phyloP scores from a whole-genome alignment of 331 rosid genomes.

The Erythrophleum ivorense region DNA sequence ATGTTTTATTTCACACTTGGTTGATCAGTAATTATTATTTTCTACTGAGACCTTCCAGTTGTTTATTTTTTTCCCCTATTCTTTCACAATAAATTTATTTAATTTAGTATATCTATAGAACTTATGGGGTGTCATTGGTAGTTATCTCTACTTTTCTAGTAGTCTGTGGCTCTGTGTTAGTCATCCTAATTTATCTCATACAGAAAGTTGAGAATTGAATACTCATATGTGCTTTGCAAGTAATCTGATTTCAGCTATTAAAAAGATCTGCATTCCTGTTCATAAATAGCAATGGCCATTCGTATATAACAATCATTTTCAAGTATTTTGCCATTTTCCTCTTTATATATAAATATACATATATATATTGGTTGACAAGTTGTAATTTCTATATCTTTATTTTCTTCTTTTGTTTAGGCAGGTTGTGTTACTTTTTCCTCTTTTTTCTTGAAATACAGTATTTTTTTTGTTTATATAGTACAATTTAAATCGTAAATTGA shows the following conservation, averaged over 20 bases:
- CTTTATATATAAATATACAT: background rate
- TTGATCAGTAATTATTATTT: background rate
- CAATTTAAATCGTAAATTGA: no score
- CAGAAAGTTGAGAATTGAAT: background rate
- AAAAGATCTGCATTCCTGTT: background rate
- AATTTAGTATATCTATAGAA: background rate
- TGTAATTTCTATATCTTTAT: no score
- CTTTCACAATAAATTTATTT: background rate
- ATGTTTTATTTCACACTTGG: conserved; percentile 20
- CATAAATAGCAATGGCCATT: background rate
- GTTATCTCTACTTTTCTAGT: background rate
- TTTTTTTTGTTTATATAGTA: no score
- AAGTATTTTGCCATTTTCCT: conserved; percentile 2
- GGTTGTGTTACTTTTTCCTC: no score
- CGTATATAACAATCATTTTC: background rate
- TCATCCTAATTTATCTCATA: background rate
- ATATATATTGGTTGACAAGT: no score
- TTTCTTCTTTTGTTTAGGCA: no score
- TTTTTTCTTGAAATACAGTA: no score
- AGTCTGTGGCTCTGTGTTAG: background rate
- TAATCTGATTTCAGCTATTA: background rate
- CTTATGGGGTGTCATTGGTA: background rate
- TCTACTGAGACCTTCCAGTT: background rate
- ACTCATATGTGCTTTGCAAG: background rate
- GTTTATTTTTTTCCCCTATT: background rate